phyloP scores from a whole-genome alignment of 1,284 basidiomycete genomes.

The Cutaneotrichosporon dermatis region DNA sequence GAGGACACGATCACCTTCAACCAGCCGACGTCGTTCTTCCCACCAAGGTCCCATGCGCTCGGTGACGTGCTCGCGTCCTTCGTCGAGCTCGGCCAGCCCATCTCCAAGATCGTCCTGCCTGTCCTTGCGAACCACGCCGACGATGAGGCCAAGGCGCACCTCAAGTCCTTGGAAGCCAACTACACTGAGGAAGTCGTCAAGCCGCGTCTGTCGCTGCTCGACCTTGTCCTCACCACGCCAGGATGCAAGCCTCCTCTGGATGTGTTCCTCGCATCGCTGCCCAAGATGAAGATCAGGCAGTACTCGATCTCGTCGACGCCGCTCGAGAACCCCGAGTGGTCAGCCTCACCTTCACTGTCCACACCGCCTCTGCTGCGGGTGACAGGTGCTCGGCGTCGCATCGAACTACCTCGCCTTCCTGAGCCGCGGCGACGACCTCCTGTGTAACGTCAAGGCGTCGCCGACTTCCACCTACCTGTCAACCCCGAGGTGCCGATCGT shows the following conservation, averaged over 20 bases:
- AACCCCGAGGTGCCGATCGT: constrained; percentile 53
- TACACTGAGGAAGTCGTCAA: constrained; percentile 28
- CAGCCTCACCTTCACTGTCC: constrained; percentile 54
- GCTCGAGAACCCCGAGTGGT: constrained; percentile 52
- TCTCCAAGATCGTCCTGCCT: constrained; percentile 25
- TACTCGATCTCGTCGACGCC: constrained; percentile 55
- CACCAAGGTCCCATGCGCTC: constrained; percentile 49
- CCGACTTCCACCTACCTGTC: constrained; percentile 54
- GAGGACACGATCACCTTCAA: constrained; percentile 23
- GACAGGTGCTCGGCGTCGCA: constrained; percentile 53
- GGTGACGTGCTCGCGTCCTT: constrained; percentile 51
- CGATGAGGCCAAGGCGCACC: not conserved
- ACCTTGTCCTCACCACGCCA: constrained; percentile 49
- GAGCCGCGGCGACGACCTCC: constrained; percentile 51
- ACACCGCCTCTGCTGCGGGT: constrained; percentile 47
- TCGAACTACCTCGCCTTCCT: constrained; percentile 54
- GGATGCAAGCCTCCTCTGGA: constrained; percentile 36
- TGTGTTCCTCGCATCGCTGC: constrained; percentile 18
- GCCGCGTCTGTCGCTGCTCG: constrained; percentile 49
- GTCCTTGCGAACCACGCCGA: constrained; percentile 12
- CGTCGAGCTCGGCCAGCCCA: constrained; percentile 51
- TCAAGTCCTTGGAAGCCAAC: constrained; percentile 14
- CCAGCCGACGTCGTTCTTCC: constrained; percentile 35
- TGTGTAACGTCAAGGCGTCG: constrained; percentile 53
- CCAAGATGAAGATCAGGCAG: constrained; percentile 23